phyloP scores from a whole-genome alignment of 1,139 yeast genomes.

The Blastobotrys illinoisensis region DNA sequence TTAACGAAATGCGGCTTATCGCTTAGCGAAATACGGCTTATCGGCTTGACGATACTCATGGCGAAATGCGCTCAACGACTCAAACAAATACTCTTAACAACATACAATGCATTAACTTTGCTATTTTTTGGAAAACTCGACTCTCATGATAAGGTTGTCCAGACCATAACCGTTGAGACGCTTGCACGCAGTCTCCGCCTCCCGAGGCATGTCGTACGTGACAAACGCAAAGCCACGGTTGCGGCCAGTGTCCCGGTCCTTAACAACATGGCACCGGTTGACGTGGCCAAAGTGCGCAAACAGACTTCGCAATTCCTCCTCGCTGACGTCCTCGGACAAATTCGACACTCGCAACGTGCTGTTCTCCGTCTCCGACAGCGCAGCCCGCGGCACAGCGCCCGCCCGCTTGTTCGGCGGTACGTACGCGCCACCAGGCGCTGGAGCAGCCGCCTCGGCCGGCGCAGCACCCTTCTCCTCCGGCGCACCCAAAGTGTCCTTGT shows the following conservation, averaged over 20 bases:
- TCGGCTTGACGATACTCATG: not conserved
- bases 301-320: constrained; percentile 70
- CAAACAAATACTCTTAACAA: no score
- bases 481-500: constrained; percentile 79
- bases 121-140: constrained; percentile 33
- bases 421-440: constrained; percentile 42
- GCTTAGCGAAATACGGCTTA: no score
- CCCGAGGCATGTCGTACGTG: constrained; percentile 61
- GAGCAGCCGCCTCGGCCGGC: constrained; percentile 25
- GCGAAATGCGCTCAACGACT: no score
- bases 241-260: constrained; percentile 90
- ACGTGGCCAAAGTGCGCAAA: constrained; percentile 64
- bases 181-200: constrained; percentile 76
- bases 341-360: constrained; percentile 89
- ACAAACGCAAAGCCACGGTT: constrained; percentile 98
- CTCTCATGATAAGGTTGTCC: constrained; percentile 74
- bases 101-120: not conserved
- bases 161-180: constrained; percentile 86
- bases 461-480: constrained; percentile 37
- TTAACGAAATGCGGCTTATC: no score
- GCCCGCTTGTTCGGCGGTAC: constrained; percentile 77
- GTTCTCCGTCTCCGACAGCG: constrained; percentile 64
- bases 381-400: constrained; percentile 37
- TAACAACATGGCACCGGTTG: constrained; percentile 76
- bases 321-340: constrained; percentile 80